Percentiles rank a stretch among this genome's conserved stretches.
These are phyloP conservation scores for Suhomyces atakaporum DNA, from an alignment of 1,139 yeast genomes.

Conservation along the genomic window DNA sequence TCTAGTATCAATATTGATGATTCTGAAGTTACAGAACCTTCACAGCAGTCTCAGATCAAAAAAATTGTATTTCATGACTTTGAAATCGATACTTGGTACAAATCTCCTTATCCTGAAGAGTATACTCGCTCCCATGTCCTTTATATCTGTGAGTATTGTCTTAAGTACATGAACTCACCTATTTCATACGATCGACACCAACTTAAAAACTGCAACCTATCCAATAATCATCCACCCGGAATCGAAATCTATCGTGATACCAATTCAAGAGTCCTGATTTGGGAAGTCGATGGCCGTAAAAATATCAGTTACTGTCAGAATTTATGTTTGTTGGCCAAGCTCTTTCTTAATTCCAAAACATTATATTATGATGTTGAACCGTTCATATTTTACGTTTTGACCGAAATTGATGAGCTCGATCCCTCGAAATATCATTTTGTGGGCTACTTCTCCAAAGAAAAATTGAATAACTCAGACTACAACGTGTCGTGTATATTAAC, in stretches of 20 bases:
- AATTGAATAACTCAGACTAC: conserved; percentile 69
- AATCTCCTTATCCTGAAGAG: conserved; percentile 92
- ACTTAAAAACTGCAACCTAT: conserved; percentile 60
- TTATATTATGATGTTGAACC: conserved; percentile 95
- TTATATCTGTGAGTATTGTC: conserved; percentile 82
- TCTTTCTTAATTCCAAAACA: conserved; percentile 88
- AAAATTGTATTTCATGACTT: conserved; percentile 67
- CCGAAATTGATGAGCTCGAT: conserved; percentile 59
- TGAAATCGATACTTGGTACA: conserved; percentile 89
- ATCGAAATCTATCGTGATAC: conserved; percentile 77
- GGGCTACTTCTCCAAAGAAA: conserved; percentile 93
- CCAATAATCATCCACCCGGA: conserved; percentile 80
- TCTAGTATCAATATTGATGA: conserved; percentile 7
- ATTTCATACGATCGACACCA: conserved; percentile 69
- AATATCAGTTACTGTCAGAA: conserved; percentile 84
- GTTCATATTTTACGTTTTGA: conserved; percentile 81
- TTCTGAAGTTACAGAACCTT: conserved; percentile 2
- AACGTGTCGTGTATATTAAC: conserved; percentile 91
- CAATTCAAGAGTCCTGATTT: conserved; percentile 57
- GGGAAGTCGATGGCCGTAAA: conserved; percentile 92
- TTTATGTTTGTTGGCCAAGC: conserved; percentile 82
- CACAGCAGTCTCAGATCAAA: conserved; percentile 35
- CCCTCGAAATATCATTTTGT: conserved; percentile 70
- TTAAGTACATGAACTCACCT: conserved; percentile 77
- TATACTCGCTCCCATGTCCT: conserved; percentile 63